Conservation (phyloP, 2,329 filamentous ascomycete species). For the Exophiala aquamarina region DNA sequence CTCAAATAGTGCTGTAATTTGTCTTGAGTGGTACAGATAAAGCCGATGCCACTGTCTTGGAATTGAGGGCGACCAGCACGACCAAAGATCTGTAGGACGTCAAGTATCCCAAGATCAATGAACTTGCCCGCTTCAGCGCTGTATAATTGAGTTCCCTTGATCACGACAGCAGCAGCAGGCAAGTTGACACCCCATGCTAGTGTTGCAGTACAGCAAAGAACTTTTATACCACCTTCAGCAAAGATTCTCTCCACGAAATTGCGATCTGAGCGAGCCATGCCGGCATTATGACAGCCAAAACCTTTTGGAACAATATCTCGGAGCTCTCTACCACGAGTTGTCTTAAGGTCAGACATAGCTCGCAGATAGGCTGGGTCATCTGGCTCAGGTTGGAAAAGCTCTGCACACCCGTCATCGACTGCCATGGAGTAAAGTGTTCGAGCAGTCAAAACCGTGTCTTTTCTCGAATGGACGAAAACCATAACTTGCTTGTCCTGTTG, state of each 20-base stretch:
- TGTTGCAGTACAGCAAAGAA: conserved; percentile 96
- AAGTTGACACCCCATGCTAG: conserved; percentile 98
- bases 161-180: conserved; percentile 92
- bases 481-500: conserved; percentile 92
- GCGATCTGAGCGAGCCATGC: conserved; percentile 90
- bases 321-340: conserved; percentile 80
- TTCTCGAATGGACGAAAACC: conserved; percentile 97
- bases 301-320: conserved; percentile 87
- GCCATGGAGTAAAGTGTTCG: conserved; percentile 85
- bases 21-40: conserved; percentile 96
- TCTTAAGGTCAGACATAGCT: conserved; percentile 80
- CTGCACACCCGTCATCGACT: conserved; percentile 71
- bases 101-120: conserved; percentile 90
- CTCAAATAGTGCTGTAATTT: conserved; percentile 87
- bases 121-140: conserved; percentile 96
- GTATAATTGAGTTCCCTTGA: conserved; percentile 97
- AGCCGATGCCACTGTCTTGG: conserved; percentile 94
- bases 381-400: conserved; percentile 82
- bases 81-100: conserved; percentile 97
- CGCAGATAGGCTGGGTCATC: conserved; percentile 68
- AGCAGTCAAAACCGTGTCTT: conserved; percentile 88
- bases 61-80: conserved; percentile 97
- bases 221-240: conserved; percentile 86
- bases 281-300: conserved; percentile 92
- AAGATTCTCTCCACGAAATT: conserved; percentile 96